Evolutionary conservation across 257 asterid species (phyloP), one percentile per base, ranked within the genome.

Genomic region (Capsicum rhomboideum): DNA sequence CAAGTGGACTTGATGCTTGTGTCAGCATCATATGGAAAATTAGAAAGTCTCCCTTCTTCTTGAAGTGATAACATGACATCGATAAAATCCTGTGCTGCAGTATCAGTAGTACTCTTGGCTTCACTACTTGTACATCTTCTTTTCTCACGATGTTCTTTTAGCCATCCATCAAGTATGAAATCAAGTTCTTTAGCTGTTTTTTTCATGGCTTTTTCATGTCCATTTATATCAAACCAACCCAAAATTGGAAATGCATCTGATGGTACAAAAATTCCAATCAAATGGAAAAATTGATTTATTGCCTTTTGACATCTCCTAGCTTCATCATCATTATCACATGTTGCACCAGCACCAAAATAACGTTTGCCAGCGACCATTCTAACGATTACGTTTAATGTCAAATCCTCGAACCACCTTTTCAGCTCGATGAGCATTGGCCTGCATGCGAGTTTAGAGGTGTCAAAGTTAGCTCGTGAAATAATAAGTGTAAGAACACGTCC

Each of bases 281-380:
- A 66, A 44, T 49, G 46, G 9, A 68, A 29, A 21, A 84, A 78
- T 26, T 83, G 83, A 21, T 58, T 63, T 28, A 84, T 50, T 67
- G 69, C 56, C 54, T 78, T 63, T 61, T 78, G 78, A 2, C 56
- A 84, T 16, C 80, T 59, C 9, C 84, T 82, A 29, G 84, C 84
- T 54, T 82, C 84, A 6, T 8, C 37, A 49, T 59, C 54, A 9
- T 68, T 68, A 34, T 61, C 55, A 3, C 49, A 40, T 2, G 44
- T 29, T 6, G 61, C 72, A 13, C 61, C 61, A 1, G 26, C 55
- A 2, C 84, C 83, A 34, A 85, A 85, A 26, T 82, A 85, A 61
- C 87, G 56, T 52, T 86, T 86, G 0, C 89, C 89, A 3, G 40
- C 87, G 6, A 86, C 61, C 83, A 84, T 86, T 37, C 85, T 84